Evolutionary conservation across 2,329 filamentous ascomycete genomes (phyloP), one percentile per base, ranked within the genome.

Genomic region (Pestalotiopsis sp.): DNA sequence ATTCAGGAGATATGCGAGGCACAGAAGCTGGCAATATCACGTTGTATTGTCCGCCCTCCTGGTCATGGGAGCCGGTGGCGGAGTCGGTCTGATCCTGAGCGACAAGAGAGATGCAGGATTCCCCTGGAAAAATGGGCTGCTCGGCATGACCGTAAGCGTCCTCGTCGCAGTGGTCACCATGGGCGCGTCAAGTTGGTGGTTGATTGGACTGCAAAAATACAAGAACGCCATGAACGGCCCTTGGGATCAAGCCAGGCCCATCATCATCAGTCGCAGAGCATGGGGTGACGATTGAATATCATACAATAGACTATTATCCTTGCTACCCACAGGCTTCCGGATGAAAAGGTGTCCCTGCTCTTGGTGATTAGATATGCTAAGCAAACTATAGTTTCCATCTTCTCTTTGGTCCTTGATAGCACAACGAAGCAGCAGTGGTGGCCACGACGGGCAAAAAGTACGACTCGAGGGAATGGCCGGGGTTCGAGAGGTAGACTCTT

Each of bases 171-270:
- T 90, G 4, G 78, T 97, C 66, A 90, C 90, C 2, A 97, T 98
- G 89, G 96, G 95, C 1, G 91, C 94, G 13, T 98, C 94, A 78
- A 97, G 94, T 77, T 98, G 94, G 95, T 98, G 96, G 94, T 82
- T 99, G 70, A 98, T 99, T 75, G 93, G 94, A 9, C 80, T 99
- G 79, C 96, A 99, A 81, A 95, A 97, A 82, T 99, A 98, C 81
- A 99, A 99, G 84, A 98, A 98, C 78, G 96, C 98, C 81, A 98
- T 99, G 72, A 93, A 94, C 76, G 96, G 96, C 57, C 96, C 96
- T 1, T 99, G 96, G 96, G 96, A 99, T 81, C 94, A 95, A 22
- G 96, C 96, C 6, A 87, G 94, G 76, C 96, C 96, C 10, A 88
- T 96, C 67, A 94, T 96, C 70, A 89, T 94, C 75, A 90, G 91